These are phyloP conservation scores for Hypoxylon sp. DNA, from an alignment of 2,329 filamentous ascomycete species.

Conservation along the genomic window DNA sequence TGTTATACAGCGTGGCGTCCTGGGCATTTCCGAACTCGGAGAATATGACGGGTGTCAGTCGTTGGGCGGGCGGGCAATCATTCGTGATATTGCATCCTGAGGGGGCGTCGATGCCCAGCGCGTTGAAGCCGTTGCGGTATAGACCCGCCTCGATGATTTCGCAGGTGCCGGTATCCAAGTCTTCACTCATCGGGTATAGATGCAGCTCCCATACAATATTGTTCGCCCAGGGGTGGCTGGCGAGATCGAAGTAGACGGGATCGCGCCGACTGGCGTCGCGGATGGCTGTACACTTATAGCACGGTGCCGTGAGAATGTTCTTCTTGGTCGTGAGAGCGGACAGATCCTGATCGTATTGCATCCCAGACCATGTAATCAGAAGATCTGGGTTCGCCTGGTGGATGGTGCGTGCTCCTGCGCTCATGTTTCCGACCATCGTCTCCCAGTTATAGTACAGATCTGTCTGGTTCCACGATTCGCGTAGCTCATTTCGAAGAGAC, in stretches of 20 bases:
- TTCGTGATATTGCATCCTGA: conserved; percentile 57
- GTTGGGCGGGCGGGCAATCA: conserved; percentile 56
- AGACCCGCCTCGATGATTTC: conserved; percentile 63
- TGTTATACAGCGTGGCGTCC: conserved; percentile 59
- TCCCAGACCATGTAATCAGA: conserved; percentile 65
- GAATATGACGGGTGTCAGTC: conserved; percentile 63
- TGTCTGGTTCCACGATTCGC: conserved; percentile 56
- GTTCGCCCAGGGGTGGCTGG: conserved; percentile 62
- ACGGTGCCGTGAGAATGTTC: conserved; percentile 59
- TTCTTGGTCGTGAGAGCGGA: conserved; percentile 59
- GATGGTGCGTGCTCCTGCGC: conserved; percentile 60
- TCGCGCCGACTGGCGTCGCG: conserved; percentile 60
- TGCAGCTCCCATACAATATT: conserved; percentile 65
- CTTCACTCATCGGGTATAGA: conserved; percentile 60
- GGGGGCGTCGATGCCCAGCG: conserved; percentile 59
- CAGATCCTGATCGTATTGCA: conserved; percentile 64
- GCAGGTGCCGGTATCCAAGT: conserved; percentile 63
- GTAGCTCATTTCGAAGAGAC: conserved; percentile 61
- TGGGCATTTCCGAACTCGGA: conserved; percentile 65
- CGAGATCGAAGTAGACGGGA: conserved; percentile 63
- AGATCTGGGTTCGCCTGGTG: conserved; percentile 62
- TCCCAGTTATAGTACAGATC: conserved; percentile 62
- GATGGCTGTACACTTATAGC: conserved; percentile 60
- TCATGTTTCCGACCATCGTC: conserved; percentile 62
- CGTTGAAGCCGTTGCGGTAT: conserved; percentile 67